phyloP scores from a whole-genome alignment of 345 rosid species.

The Salix purpurea region DNA sequence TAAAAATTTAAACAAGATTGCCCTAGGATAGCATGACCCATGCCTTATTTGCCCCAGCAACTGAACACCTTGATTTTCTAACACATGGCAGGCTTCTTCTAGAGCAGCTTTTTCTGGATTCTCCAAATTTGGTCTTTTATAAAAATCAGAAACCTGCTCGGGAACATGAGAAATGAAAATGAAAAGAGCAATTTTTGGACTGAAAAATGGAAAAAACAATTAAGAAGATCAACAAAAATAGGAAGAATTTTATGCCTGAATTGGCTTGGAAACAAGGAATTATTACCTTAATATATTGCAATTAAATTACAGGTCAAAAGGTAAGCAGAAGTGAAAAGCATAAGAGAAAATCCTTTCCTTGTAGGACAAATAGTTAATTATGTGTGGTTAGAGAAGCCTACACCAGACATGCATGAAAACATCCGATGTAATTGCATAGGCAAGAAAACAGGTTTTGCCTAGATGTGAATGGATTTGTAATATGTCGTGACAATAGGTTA shows the following conservation, averaged over 20 bases:
- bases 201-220: not conserved
- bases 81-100: slow-evolving; percentile 58
- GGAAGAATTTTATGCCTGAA: not conserved
- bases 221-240: not conserved
- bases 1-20: slow-evolving; percentile 86
- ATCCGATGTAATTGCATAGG: not conserved
- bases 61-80: slow-evolving; percentile 74
- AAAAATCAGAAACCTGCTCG: slow-evolving; percentile 80
- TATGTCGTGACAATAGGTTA: not conserved
- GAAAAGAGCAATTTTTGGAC: not conserved
- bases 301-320: not conserved
- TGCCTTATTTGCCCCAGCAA: slow-evolving; percentile 91
- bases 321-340: not conserved
- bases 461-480: not conserved
- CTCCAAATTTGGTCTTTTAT: slow-evolving; percentile 64
- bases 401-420: not conserved
- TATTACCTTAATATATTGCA: not conserved
- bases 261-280: not conserved
- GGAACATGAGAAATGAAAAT: slow-evolving; percentile 3
- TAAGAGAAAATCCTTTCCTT: not conserved
- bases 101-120: slow-evolving; percentile 76
- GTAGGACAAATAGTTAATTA: not conserved
- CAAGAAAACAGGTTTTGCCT: not conserved
- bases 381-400: not conserved
- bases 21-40: slow-evolving; percentile 89